These are phyloP conservation scores for Flaveria linearis DNA, from an alignment of 129 eudicot genomes.

Conservation along the genomic window DNA sequence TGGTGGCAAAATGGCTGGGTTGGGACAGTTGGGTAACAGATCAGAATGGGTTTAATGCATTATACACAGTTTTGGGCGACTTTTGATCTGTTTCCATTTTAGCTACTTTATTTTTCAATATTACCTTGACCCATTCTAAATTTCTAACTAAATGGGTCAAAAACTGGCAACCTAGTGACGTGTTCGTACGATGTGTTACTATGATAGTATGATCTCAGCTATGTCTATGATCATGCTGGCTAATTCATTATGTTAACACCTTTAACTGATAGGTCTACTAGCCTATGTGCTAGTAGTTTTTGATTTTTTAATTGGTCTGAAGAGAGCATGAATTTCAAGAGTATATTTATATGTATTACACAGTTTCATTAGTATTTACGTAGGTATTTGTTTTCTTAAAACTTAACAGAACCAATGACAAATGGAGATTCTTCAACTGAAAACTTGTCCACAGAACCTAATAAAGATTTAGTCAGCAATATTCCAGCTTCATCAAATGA, in stretches of 20 bases:
- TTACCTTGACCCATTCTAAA: not conserved
- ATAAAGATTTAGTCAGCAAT: conserved; percentile 23
- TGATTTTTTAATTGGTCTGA: conserved; percentile 1
- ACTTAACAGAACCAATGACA: conserved; percentile 41
- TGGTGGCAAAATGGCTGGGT: not conserved
- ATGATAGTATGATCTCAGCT: not conserved
- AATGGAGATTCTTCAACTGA: conserved; percentile 34
- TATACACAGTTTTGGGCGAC: not conserved
- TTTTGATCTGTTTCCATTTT: not conserved
- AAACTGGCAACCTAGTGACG: not conserved
- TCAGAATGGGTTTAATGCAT: not conserved
- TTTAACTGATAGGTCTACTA: not conserved
- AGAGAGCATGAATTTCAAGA: conserved; percentile 3
- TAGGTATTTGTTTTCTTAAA: conserved; percentile 16
- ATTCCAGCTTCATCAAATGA: conserved; percentile 31
- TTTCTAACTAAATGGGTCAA: not conserved
- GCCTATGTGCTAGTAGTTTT: conserved; percentile 1
- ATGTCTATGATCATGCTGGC: no score
- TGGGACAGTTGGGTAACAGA: not conserved
- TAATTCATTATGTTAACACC: not conserved
- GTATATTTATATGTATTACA: not conserved
- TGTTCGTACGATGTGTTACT: not conserved
- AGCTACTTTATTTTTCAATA: not conserved
- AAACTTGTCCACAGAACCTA: conserved; percentile 11
- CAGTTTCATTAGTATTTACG: conserved; percentile 12